Percentiles rank a stretch among this genome's conserved stretches.
phyloP scores from a whole-genome alignment of 495 filamentous ascomycete genomes.

The Cenococcum geophilum region DNA sequence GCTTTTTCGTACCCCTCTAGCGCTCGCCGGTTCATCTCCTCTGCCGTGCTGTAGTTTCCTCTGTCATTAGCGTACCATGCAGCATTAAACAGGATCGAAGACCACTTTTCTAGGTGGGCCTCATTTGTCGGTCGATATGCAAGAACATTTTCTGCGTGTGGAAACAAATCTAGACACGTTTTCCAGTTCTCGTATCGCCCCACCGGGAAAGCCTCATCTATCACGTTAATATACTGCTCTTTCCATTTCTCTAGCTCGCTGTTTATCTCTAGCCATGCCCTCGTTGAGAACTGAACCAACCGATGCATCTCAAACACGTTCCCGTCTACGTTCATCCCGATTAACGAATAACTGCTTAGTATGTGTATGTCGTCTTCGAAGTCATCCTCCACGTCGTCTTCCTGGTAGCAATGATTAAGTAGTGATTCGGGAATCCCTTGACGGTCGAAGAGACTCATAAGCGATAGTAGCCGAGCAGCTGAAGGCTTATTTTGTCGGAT shows the following conservation, averaged over 20 bases:
- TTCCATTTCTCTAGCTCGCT: slow-evolving; percentile 41
- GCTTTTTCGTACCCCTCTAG: slow-evolving; percentile 7
- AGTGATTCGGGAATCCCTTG: slow-evolving; percentile 30
- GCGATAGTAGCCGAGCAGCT: slow-evolving; percentile 27
- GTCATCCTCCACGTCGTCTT: slow-evolving; percentile 3
- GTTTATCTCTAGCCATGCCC: slow-evolving; percentile 42
- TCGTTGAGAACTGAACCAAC: slow-evolving; percentile 45
- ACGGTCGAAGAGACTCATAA: slow-evolving; percentile 31
- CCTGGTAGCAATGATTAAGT: slow-evolving; percentile 10
- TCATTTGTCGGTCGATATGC: background rate
- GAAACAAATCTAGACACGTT: slow-evolving; percentile 29
- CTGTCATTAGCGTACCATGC: background rate
- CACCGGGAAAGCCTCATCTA: slow-evolving; percentile 35
- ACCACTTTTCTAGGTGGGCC: background rate
- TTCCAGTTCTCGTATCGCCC: slow-evolving; percentile 31
- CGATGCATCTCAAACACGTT: slow-evolving; percentile 45
- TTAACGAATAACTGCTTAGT: slow-evolving; percentile 23
- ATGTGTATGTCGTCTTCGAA: slow-evolving; percentile 24
- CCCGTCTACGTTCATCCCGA: slow-evolving; percentile 21
- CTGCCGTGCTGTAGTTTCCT: slow-evolving; percentile 7
- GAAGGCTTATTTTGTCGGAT: slow-evolving; percentile 33
- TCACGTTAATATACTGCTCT: slow-evolving; percentile 38
- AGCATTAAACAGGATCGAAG: slow-evolving; percentile 17
- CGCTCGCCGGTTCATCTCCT: slow-evolving; percentile 12
- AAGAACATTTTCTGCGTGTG: slow-evolving; percentile 26